Base-by-base conservation (phyloP, 345 rosid species). In the Aurinia saxatilis region DNA sequence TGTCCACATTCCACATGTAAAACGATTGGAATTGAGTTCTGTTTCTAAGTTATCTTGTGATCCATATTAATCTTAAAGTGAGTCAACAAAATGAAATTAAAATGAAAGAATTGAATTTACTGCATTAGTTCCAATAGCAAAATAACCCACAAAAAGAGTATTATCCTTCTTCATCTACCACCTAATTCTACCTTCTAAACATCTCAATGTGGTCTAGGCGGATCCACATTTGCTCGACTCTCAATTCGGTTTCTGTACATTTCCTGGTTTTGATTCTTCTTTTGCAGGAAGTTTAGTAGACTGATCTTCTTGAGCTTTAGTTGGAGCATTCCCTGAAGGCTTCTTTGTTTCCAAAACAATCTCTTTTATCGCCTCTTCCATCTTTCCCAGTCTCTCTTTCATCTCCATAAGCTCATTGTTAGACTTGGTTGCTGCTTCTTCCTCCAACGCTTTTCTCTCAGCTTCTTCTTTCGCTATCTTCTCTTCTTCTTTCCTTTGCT, bases 281-380 rank as follows among this genome's bases (percentile, higher is more conserved):
- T 55, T 63, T 23, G 48, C 14, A 6, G 21, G 15, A 33, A 34
- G 44, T 70, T 65, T 79, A 63, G 63, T 44, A 47, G 45, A 44
- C 36, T 41, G 64, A 65, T 66, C 67, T 51, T 71, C 78, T 61
- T 58, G 81, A n/a, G 31, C 72, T 77, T 69, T 73, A 27, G 63
- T 57, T 66, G 41, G 38, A 25, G 27, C 60, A 50, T 57, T 50
- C 19, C 65, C 66, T 17, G 81, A 65, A 57, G 72, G 74, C 58
- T 78, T 84, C 82, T 80, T 84, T 41, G 84, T 38, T 71, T 78
- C 87, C 34, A 80, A 80, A 33, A 53, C 82, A 47, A 87, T 82
- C 68, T 82, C 91, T 57, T 79, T 80, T 15, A 93, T 67, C 0
- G 82, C 63, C 71, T 82, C 91, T 73, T 92, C 96, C 57, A 92